Conservation (phyloP, 2,329 filamentous ascomycete species). For the Bipolaris cookei region DNA sequence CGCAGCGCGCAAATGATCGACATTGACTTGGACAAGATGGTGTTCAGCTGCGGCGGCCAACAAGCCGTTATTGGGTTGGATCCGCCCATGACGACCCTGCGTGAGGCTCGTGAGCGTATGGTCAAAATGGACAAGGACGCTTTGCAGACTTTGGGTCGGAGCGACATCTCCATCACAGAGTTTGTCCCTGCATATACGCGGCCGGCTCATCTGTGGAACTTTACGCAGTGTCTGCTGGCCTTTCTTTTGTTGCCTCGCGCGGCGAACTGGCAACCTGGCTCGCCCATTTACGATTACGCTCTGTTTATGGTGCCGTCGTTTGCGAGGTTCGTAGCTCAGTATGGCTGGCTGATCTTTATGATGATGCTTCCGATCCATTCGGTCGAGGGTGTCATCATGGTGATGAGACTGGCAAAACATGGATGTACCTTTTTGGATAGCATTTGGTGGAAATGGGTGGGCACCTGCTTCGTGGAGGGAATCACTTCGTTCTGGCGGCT, state of each 20-base stretch:
- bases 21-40: conserved; percentile 68
- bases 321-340: conserved; percentile 61
- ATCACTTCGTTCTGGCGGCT: conserved; percentile 55
- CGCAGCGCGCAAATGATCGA: conserved; percentile 68
- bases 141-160: conserved; percentile 66
- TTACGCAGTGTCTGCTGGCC: conserved; percentile 52
- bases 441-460: conserved; percentile 63
- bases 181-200: conserved; percentile 59
- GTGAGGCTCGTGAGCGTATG: conserved; percentile 72
- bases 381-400: conserved; percentile 63
- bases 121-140: conserved; percentile 73
- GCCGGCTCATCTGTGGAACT: conserved; percentile 57
- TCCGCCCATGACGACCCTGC: conserved; percentile 72
- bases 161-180: conserved; percentile 61
- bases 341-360: conserved; percentile 65
- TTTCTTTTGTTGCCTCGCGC: conserved; percentile 40
- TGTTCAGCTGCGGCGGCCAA: conserved; percentile 61
- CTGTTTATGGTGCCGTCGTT: conserved; percentile 61
- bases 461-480: conserved; percentile 61
- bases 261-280: conserved; percentile 45
- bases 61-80: conserved; percentile 64
- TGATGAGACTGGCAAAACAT: conserved; percentile 57
- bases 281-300: conserved; percentile 50
- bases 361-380: conserved; percentile 70
- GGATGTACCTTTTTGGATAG: conserved; percentile 57